Evolutionary conservation across 495 filamentous ascomycete species (phyloP).

Genomic region (Xylaria palmicola): DNA sequence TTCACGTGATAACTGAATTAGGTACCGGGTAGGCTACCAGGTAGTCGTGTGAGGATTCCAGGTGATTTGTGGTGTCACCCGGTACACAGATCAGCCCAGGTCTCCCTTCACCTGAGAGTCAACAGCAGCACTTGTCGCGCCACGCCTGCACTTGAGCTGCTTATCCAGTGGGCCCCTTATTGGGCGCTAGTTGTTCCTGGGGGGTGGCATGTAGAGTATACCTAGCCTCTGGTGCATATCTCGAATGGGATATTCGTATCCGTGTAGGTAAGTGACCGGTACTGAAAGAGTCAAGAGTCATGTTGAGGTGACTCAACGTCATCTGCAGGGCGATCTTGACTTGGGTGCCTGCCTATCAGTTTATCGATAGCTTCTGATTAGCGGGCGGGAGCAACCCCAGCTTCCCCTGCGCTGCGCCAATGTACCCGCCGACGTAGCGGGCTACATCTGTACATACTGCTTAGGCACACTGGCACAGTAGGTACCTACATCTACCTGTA

Average conservation of each 20-base stretch:
- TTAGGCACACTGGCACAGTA: too few relatives aligned
- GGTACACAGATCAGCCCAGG: too few relatives aligned
- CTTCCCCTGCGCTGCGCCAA: slow-evolving; percentile 5
- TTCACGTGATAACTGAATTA: too few relatives aligned
- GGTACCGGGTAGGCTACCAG: too few relatives aligned
- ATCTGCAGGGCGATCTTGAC: not conserved
- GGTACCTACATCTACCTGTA: not conserved
- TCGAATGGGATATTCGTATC: too few relatives aligned
- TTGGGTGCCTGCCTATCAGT: slow-evolving; percentile 5
- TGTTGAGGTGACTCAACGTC: slow-evolving; percentile 10
- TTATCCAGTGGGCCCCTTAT: not conserved
- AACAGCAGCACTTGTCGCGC: not conserved
- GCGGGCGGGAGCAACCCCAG: not conserved
- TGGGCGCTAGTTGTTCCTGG: too few relatives aligned
- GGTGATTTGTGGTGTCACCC: too few relatives aligned
- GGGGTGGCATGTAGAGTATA: too few relatives aligned
- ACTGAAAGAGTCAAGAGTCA: not conserved
- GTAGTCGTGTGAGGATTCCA: too few relatives aligned
- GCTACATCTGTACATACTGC: not conserved
- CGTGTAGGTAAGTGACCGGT: too few relatives aligned
- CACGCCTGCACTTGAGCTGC: not conserved
- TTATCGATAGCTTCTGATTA: slow-evolving; percentile 9
- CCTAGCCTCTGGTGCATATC: too few relatives aligned
- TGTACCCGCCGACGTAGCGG: not conserved
- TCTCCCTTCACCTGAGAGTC: too few relatives aligned